phyloP scores from a whole-genome alignment of 2,329 filamentous ascomycete species.

The Paecilomyces variotii region DNA sequence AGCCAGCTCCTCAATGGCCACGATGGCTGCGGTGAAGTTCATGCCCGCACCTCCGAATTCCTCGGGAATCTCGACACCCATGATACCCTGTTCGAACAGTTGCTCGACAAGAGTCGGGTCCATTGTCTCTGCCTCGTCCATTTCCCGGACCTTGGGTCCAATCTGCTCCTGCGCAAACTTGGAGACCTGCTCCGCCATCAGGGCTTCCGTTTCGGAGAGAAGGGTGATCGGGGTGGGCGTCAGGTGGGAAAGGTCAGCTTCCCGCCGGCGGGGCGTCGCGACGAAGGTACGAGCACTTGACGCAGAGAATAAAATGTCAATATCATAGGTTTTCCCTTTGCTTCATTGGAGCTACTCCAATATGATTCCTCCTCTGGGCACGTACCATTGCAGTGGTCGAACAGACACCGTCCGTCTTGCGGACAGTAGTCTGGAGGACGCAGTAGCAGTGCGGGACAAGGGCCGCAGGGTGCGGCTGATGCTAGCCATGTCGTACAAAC shows the following conservation, averaged over 20 bases:
- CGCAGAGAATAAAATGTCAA: conserved; percentile 1
- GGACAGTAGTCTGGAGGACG: conserved; percentile 28
- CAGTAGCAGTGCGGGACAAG: conserved; percentile 30
- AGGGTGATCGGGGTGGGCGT: conserved; percentile 89
- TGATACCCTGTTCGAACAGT: conserved; percentile 93
- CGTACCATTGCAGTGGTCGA: conserved; percentile 36
- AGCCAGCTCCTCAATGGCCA: conserved; percentile 94
- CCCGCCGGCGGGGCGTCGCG: conserved; percentile 49
- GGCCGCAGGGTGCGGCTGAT: conserved; percentile 41
- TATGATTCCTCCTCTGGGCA: background rate
- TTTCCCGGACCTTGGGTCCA: conserved; percentile 83
- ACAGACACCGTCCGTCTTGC: conserved; percentile 29
- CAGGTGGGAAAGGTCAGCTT: conserved; percentile 62
- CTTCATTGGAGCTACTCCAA: background rate
- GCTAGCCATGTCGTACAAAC: conserved; percentile 37
- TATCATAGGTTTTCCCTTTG: background rate
- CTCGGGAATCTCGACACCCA: conserved; percentile 96
- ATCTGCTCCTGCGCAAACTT: conserved; percentile 88
- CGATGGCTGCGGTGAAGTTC: conserved; percentile 96
- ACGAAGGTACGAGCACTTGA: conserved; percentile 51
- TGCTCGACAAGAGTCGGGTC: conserved; percentile 81
- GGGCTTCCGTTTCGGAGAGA: conserved; percentile 77
- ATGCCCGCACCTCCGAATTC: conserved; percentile 94
- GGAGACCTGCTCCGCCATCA: conserved; percentile 82
- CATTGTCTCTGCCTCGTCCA: conserved; percentile 97